Percentiles rank a stretch among this genome's conserved stretches.
phyloP scores from a whole-genome alignment of 257 asterid species.

The Nicotiana noctiflora region DNA sequence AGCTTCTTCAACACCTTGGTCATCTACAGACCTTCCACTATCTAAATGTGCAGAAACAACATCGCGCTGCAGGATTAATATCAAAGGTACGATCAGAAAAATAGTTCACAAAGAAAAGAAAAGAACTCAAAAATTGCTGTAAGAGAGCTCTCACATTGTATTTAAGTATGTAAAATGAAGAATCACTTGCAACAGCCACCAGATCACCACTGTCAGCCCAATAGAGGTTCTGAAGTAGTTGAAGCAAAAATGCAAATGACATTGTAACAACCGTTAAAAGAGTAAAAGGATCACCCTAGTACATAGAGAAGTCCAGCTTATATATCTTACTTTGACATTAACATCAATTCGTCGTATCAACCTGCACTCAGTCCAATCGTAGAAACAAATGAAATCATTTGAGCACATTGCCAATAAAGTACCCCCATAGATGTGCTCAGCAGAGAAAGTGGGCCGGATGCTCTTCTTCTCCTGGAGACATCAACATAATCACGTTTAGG shows the following conservation, averaged over 20 bases:
- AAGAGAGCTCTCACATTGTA: conserved; percentile 42
- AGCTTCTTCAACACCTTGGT: conserved; percentile 97
- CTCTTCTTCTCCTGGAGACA: conserved; percentile 89
- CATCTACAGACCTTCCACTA: conserved; percentile 83
- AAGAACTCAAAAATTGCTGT: not conserved
- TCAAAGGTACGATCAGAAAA: conserved; percentile 7
- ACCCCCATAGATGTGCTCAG: conserved; percentile 87
- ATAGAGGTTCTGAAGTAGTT: conserved; percentile 67
- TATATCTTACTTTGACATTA: conserved; percentile 66
- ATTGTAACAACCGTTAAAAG: not conserved
- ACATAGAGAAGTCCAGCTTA: conserved; percentile 6
- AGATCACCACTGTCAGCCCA: conserved; percentile 95
- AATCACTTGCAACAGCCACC: conserved; percentile 76
- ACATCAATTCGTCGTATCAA: conserved; percentile 88
- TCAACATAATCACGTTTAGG: conserved; percentile 8
- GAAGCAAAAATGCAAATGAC: conserved; percentile 12
- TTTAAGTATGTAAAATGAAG: conserved; percentile 76
- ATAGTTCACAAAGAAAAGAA: not conserved
- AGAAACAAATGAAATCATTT: conserved; percentile 82
- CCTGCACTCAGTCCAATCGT: conserved; percentile 94
- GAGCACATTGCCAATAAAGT: conserved; percentile 81
- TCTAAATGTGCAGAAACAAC: conserved; percentile 88
- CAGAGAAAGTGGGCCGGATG: conserved; percentile 92
- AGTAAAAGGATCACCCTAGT: not conserved
- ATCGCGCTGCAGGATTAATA: conserved; percentile 66